These are phyloP conservation scores for Colletotrichum aenigma DNA, from an alignment of 2,329 filamentous ascomycete genomes.

Conservation along the genomic window DNA sequence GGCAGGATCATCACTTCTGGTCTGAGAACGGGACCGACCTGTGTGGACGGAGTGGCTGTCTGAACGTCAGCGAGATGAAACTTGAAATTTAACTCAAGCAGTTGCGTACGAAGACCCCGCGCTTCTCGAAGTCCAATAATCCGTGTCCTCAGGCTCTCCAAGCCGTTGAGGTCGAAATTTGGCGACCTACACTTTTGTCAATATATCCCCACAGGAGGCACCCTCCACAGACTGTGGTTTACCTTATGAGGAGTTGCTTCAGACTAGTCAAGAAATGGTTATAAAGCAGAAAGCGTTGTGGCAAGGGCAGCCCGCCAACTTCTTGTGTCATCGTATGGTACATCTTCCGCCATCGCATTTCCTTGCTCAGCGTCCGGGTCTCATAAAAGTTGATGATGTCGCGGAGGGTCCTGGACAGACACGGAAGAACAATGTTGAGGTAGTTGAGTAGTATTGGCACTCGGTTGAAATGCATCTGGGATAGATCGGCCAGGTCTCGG, in stretches of 20 bases:
- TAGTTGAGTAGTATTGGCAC: conserved; percentile 58
- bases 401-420: conserved; percentile 53
- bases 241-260: conserved; percentile 57
- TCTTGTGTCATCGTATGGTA: conserved; percentile 60
- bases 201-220: background rate
- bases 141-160: conserved; percentile 53
- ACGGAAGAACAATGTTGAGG: conserved; percentile 61
- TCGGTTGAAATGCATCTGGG: conserved; percentile 54
- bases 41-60: conserved; percentile 39
- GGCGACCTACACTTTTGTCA: conserved; percentile 41
- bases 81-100: background rate
- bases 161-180: conserved; percentile 58
- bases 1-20: conserved; percentile 33
- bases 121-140: conserved; percentile 57
- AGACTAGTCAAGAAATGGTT: conserved; percentile 58
- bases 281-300: conserved; percentile 59
- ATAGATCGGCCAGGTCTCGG: conserved; percentile 58
- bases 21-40: conserved; percentile 35
- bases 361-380: conserved; percentile 49
- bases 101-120: conserved; percentile 54
- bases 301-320: conserved; percentile 53
- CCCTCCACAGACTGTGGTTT: background rate
- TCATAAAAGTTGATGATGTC: conserved; percentile 59
- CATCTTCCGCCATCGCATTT: conserved; percentile 63
- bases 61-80: background rate